Base-by-base conservation (phyloP, 768 basidiomycete species). In the Lactarius sp. region DNA sequence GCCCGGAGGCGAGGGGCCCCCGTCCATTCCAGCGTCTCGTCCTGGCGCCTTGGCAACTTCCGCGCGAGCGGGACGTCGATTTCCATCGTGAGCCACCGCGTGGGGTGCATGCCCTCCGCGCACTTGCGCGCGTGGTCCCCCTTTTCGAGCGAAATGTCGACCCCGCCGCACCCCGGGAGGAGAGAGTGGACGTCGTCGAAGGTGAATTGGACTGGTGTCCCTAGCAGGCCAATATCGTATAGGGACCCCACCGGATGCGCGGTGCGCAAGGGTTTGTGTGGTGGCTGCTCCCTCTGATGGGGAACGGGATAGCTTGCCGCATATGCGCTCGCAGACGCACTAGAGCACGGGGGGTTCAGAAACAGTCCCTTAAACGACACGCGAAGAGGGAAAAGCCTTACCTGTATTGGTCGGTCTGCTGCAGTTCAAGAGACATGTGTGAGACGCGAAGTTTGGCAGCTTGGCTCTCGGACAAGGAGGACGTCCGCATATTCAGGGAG, bases 321-420 rank as follows among this genome's bases (percentile, higher is more conserved):
- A 66, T 81, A 84, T 33, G 77, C 73, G 18, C 73, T 58, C 18
- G 78, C 76, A n/a, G 78, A 74, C 8, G 74, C 70, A 18, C 73
- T 77, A 56, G 27, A 42, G 33, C 8, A 34, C 27, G 6, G 2
- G 22, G 20, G 13, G 4, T 34, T 53, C 5, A 27, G 42, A 14
- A 31, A 14, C 18, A 4, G n/a, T 42, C 8, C 12, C 36, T 5
- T 18, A 47, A 53, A n/a, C 12, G 9, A 16, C 22, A 49, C 4
- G 61, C 47, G 33, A 39, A 20, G 54, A 22, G 22, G 65, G 52
- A 27, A 33, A 34, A 57, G 49, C 70, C 82, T 39, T 69, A 90
- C 90, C 87, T 79, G 73, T 80, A 87, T 58, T 79, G 79, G 69
- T 93, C 91, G 46, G 76, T 73, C 66, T 94, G 91, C 39, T 81